phyloP scores from a whole-genome alignment of 192 early-diverging fungal species.

The Chytriomyces sp. region DNA sequence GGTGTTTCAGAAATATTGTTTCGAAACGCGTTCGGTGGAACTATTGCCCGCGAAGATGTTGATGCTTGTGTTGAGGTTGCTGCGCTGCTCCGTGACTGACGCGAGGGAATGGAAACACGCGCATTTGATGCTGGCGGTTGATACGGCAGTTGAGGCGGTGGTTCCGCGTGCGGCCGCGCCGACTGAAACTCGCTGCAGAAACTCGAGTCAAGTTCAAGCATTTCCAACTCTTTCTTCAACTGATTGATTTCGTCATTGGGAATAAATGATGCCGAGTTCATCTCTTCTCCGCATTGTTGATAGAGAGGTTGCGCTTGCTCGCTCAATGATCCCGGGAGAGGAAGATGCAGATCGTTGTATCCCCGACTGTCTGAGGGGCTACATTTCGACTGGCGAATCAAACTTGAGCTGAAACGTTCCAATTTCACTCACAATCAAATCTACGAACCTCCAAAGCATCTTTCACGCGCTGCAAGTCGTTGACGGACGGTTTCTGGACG shows the following conservation, averaged over 20 bases:
- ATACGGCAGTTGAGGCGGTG: not conserved
- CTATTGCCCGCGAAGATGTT: not conserved
- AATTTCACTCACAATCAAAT: not conserved
- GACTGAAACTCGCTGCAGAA: not conserved
- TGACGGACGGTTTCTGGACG: not conserved
- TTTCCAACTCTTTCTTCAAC: not conserved
- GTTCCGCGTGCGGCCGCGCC: not conserved
- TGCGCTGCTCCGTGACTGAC: not conserved
- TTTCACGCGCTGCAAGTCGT: conserved; percentile 16
- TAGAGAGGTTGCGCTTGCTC: not conserved
- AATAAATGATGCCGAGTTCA: not conserved
- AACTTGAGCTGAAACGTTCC: not conserved
- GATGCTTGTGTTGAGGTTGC: not conserved
- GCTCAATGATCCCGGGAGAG: not conserved
- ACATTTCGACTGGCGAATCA: not conserved
- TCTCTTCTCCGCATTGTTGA: not conserved
- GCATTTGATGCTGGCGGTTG: not conserved
- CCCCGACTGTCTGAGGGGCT: not conserved
- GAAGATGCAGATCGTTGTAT: not conserved
- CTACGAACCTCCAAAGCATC: not conserved
- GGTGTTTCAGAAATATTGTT: not conserved
- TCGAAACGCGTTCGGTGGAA: not conserved
- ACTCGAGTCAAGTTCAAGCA: conserved; percentile 6
- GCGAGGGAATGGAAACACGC: not conserved
- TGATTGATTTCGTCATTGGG: not conserved